These are phyloP conservation scores for Globisporangium mamillatum DNA, from an alignment of 352 stramenopile genomes.

Conservation along the genomic window DNA sequence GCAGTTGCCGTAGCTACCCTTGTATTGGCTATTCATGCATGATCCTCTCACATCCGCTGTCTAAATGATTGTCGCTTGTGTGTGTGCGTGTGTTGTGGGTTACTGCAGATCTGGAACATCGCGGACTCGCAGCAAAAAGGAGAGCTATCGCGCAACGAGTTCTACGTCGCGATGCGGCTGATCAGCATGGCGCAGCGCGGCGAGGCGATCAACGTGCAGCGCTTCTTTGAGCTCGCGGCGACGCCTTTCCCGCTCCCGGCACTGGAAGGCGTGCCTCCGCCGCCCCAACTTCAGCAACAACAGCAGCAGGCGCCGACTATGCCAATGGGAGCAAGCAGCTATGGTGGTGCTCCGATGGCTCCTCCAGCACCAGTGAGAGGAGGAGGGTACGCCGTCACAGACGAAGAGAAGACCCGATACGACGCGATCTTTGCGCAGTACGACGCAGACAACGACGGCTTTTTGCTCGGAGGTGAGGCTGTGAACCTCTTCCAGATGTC, in stretches of 20 bases:
- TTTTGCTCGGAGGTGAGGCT: conserved; percentile 86
- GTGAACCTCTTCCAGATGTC: conserved; percentile 94
- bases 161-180: conserved; percentile 85
- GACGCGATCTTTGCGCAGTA: conserved; percentile 92
- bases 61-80: not conserved
- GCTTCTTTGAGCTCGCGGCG: conserved; percentile 62
- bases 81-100: not conserved
- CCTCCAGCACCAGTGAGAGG: not conserved
- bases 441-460: conserved; percentile 88
- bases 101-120: conserved; percentile 73
- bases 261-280: conserved; percentile 63
- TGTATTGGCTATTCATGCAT: not conserved
- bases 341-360: not conserved
- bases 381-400: conserved; percentile 77
- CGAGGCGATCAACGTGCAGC: conserved; percentile 59
- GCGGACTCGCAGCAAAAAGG: conserved; percentile 67
- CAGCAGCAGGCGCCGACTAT: conserved; percentile 1
- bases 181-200: conserved; percentile 83
- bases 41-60: not conserved
- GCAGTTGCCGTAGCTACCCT: not conserved
- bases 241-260: conserved; percentile 54
- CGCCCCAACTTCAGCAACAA: conserved; percentile 17
- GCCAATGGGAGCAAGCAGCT: conserved; percentile 8
- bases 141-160: conserved; percentile 75
- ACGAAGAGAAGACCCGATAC: conserved; percentile 89